phyloP scores from a whole-genome alignment of 2,329 filamentous ascomycete genomes.

The Botrytis byssoidea region DNA sequence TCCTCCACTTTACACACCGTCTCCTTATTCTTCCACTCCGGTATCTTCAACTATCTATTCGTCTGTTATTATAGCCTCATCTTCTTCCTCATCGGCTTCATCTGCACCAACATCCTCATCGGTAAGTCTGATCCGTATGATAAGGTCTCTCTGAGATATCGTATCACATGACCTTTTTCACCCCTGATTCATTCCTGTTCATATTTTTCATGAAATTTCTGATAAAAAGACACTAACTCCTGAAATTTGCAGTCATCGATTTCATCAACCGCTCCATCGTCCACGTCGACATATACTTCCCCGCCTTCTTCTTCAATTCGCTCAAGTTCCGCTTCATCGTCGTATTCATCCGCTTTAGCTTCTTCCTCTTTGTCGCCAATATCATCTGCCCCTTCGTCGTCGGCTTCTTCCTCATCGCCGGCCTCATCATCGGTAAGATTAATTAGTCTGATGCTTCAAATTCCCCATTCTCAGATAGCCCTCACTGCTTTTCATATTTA shows the following conservation, averaged over 20 bases:
- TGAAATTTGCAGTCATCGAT: not conserved
- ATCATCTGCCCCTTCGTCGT: not conserved
- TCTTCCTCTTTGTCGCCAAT: not conserved
- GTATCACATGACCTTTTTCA: not conserved
- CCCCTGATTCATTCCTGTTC: not conserved
- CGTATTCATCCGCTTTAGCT: not conserved
- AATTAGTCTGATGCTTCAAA: not conserved
- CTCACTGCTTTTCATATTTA: not conserved
- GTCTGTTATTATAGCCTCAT: accelerated
- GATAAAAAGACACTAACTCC: not conserved
- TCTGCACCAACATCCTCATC: not conserved
- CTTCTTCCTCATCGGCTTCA: not conserved
- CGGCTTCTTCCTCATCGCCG: not conserved
- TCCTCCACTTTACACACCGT: not conserved
- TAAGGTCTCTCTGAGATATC: not conserved
- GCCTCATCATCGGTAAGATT: not conserved
- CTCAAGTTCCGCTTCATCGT: not conserved
- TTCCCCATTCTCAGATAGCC: not conserved
- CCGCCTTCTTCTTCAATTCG: not conserved
- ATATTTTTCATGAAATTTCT: not conserved
- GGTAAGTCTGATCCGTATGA: not conserved
- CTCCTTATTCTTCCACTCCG: not conserved
- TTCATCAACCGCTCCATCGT: not conserved
- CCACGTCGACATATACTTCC: not conserved
- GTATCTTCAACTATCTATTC: not conserved